phyloP scores from a whole-genome alignment of 768 basidiomycete genomes.

The Suillus weaverae region DNA sequence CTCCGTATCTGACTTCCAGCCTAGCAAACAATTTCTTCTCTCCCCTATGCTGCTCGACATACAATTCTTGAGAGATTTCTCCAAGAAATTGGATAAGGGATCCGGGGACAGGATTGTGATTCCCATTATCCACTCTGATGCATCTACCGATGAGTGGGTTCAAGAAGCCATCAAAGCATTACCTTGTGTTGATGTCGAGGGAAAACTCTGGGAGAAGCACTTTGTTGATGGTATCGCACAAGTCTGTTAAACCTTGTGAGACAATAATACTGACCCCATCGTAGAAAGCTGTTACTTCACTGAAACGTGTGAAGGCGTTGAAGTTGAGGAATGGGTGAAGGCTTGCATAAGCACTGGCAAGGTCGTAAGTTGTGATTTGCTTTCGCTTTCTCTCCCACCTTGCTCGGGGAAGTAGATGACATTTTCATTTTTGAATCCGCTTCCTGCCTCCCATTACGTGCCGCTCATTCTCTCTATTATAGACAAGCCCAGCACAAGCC shows the following conservation, averaged over 20 bases:
- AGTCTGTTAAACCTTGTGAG: not conserved
- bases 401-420: no score
- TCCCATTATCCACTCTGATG: slow-evolving; percentile 17
- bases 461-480: not conserved
- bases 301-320: not conserved
- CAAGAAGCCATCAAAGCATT: not conserved
- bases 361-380: not conserved
- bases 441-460: not conserved
- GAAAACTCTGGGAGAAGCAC: not conserved
- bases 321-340: not conserved
- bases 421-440: not conserved
- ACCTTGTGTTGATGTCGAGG: not conserved
- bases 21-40: slow-evolving; percentile 25
- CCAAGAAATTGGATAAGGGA: slow-evolving; percentile 27
- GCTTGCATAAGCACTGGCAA: not conserved
- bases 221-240: not conserved
- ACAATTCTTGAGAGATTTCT: slow-evolving; percentile 17
- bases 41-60: slow-evolving; percentile 16
- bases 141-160: not conserved
- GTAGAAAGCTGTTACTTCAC: slow-evolving; percentile 3
- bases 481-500: slow-evolving; percentile 46
- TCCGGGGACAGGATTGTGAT: slow-evolving; percentile 28
- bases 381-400: not conserved
- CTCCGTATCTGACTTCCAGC: slow-evolving; percentile 21
- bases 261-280: not conserved